Percentiles rank a stretch among this genome's conserved stretches.
phyloP scores from a whole-genome alignment of 495 filamentous ascomycete species.

The Aspergillus bertholletiae region DNA sequence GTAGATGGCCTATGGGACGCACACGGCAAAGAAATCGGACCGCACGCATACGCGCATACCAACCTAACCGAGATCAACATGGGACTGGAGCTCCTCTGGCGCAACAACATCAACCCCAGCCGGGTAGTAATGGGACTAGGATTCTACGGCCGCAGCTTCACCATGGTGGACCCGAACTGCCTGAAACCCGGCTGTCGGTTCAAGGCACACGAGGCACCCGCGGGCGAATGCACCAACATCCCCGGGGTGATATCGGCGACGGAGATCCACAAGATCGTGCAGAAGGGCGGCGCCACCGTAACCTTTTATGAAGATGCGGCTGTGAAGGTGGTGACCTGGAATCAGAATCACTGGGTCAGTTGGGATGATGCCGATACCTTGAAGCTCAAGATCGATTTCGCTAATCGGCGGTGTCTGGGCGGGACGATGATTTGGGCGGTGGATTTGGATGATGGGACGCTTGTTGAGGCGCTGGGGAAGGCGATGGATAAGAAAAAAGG shows the following conservation, averaged over 20 bases:
- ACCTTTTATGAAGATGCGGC: slow-evolving; percentile 13
- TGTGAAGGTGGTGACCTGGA: slow-evolving; percentile 36
- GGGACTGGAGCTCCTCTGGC: slow-evolving; percentile 37
- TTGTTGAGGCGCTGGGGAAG: slow-evolving; percentile 3
- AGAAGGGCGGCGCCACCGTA: neutral
- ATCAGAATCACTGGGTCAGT: slow-evolving; percentile 44
- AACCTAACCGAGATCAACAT: slow-evolving; percentile 38
- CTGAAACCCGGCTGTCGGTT: slow-evolving; percentile 27
- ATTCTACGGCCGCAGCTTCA: slow-evolving; percentile 41
- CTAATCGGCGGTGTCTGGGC: slow-evolving; percentile 27
- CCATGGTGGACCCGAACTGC: slow-evolving; percentile 31
- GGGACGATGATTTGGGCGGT: slow-evolving; percentile 25
- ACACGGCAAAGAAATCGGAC: slow-evolving; percentile 11
- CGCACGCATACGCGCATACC: slow-evolving; percentile 27
- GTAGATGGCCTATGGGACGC: slow-evolving; percentile 26
- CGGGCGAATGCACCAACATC: slow-evolving; percentile 33
- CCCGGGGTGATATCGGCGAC: slow-evolving; percentile 16
- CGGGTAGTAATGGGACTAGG: slow-evolving; percentile 41
- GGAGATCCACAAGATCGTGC: slow-evolving; percentile 18
- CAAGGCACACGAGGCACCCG: slow-evolving; percentile 6
- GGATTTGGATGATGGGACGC: slow-evolving; percentile 16
- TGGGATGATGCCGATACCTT: slow-evolving; percentile 44
- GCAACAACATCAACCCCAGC: slow-evolving; percentile 24
- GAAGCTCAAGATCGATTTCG: slow-evolving; percentile 35
- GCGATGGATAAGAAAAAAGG: slow-evolving; percentile 5